A percentile compares a stretch with the other conserved stretches of the same genome.
Conservation (phyloP, 2,329 filamentous ascomycete genomes). For the Calonectria crousiana region DNA sequence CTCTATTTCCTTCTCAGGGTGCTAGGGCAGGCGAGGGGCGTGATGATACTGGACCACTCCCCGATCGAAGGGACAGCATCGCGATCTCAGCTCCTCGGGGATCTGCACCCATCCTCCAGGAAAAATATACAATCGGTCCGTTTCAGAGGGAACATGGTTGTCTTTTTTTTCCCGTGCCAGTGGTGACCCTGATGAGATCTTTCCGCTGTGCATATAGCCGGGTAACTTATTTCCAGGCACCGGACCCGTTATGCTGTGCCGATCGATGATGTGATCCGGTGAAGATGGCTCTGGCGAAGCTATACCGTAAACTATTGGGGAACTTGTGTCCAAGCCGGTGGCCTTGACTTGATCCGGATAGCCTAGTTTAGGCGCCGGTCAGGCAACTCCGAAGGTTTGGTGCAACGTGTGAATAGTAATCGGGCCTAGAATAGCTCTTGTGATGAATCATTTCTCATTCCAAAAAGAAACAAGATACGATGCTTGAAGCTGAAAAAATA, state of each 20-base stretch:
- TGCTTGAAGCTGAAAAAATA: background rate
- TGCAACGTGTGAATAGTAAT: background rate
- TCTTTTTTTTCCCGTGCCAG: background rate
- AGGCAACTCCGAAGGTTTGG: background rate
- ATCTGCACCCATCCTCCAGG: background rate
- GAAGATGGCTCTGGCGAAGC: background rate
- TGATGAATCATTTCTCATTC: background rate
- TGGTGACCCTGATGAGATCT: background rate
- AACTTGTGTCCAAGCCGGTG: background rate
- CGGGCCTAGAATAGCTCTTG: background rate
- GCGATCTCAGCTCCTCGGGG: background rate
- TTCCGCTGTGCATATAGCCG: background rate
- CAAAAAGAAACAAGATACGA: background rate
- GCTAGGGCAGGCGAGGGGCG: background rate
- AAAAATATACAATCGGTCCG: background rate
- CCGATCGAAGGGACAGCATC: background rate
- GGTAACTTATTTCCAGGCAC: background rate
- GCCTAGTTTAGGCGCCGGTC: background rate
- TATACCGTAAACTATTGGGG: background rate
- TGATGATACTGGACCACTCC: background rate
- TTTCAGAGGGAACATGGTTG: background rate
- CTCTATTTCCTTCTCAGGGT: background rate
- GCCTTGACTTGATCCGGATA: background rate
- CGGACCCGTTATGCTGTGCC: background rate
- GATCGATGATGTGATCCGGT: background rate